Percentiles rank a stretch among this genome's conserved stretches.
phyloP scores from a whole-genome alignment of 169 alveolate species.

The Plasmodium malariae region DNA sequence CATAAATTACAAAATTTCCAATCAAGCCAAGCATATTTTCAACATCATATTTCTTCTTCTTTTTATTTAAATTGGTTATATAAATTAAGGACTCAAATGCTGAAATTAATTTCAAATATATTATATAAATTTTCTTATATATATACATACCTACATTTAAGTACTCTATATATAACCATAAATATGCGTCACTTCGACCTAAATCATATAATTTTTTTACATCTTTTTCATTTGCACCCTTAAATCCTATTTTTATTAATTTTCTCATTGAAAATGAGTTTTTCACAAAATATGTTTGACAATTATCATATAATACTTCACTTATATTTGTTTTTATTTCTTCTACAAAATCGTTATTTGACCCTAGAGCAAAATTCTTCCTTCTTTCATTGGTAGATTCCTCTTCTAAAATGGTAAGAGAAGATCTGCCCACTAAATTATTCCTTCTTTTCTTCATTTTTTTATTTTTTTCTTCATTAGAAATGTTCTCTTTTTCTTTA shows the following conservation, averaged over 20 bases:
- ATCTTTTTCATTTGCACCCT: slow-evolving; percentile 37
- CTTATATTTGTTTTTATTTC: slow-evolving; percentile 48
- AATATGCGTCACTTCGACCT: slow-evolving; percentile 69
- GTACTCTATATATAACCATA: slow-evolving; percentile 61
- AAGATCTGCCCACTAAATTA: not conserved
- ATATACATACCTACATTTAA: slow-evolving; percentile 58
- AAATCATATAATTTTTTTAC: slow-evolving; percentile 49
- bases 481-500: not conserved
- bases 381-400: not conserved
- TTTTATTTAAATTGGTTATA: slow-evolving; percentile 36
- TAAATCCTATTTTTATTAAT: slow-evolving; percentile 51
- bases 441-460: not conserved
- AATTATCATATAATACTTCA: slow-evolving; percentile 23
- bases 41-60: slow-evolving; percentile 15
- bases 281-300: slow-evolving; percentile 47
- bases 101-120: slow-evolving; percentile 42
- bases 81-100: slow-evolving; percentile 40
- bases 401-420: not conserved
- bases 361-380: not conserved
- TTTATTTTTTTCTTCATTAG: not conserved
- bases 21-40: not conserved
- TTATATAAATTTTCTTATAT: slow-evolving; percentile 27
- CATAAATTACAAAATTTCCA: slow-evolving; percentile 30
- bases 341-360: slow-evolving; percentile 22
- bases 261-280: slow-evolving; percentile 58